Base-by-base conservation (phyloP, 2,329 filamentous ascomycete species). In the Diaporthe citrichinensis region DNA sequence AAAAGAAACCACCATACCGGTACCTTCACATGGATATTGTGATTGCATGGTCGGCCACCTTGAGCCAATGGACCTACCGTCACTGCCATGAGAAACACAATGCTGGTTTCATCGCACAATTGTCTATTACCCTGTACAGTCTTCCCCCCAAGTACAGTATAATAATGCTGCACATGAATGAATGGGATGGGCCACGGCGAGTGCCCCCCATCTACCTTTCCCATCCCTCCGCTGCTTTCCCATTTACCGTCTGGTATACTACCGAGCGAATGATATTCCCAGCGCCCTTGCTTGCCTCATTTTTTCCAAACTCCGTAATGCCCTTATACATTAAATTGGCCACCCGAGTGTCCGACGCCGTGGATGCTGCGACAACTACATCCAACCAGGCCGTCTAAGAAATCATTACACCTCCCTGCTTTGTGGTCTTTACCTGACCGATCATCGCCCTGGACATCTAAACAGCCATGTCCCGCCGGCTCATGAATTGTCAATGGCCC, bases 401-500 rank as follows among this genome's bases (percentile, higher is more conserved):
- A 36, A 25, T 31, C 15, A 53, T 44, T 39, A 17, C 7, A 28
- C 49, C 49, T 53, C 46, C 65, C 12, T 7, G 34, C 9, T 68
- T 41, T 20, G n/a, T 28, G 61, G 59, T 31, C 41, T 31, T 15
- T 15, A 14, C 49, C 4, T 41, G 65, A 41, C 65, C 34, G 20
- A 39, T 23, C 31, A 53, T 51, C 14, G 31, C 44, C 62, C 17
- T 59, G 31, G n/a, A 34, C 34, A 28, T 55, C 34, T 69, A 69
- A 23, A 55, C 53, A 7, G 41, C 31, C 46, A n/a, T 20, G 51
- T 55, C 25, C 44, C 55, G 41, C 62, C 14, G 57, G 28, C 23
- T 57, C 59, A 61, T 39, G 68, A 31, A n/a, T 72, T 72, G 46
- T 72, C 67, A 75, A 31, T 71, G 76, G 31, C 80, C 78, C 6